Evolutionary conservation across 1,139 yeast genomes (phyloP).

Genomic region (Blastobotrys arbuscula): DNA sequence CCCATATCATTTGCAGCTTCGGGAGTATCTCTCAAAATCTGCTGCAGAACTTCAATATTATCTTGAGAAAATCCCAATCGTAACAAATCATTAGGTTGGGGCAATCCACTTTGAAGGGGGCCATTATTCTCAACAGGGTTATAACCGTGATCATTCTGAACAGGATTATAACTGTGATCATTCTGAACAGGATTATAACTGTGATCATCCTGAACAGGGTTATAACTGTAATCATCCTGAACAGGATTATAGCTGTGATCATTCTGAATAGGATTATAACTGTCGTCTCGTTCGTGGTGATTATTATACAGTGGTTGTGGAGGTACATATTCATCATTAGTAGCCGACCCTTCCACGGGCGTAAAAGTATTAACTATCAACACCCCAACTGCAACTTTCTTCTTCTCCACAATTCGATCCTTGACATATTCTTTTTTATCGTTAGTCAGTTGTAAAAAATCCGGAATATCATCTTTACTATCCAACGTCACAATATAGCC

Average conservation of each 20-base stretch:
- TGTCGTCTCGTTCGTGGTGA: no score
- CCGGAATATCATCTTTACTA: slow-evolving; percentile 28
- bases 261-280: no score
- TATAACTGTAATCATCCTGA: no score
- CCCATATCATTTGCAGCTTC: slow-evolving; percentile 29
- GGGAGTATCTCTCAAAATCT: slow-evolving; percentile 24
- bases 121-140: no score
- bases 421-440: slow-evolving; percentile 15
- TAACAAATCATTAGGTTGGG: slow-evolving; percentile 1
- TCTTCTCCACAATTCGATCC: slow-evolving; percentile 2
- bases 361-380: slow-evolving; percentile 7
- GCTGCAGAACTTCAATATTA: slow-evolving; percentile 24
- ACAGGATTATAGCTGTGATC: no score
- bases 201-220: no score
- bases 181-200: no score
- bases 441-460: slow-evolving; percentile 19
- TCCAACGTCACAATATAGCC: slow-evolving; percentile 52
- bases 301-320: no score
- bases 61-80: slow-evolving; percentile 26
- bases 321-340: not conserved
- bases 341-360: not conserved
- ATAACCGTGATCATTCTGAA: no score
- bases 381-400: slow-evolving; percentile 4
- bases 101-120: no score
- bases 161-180: no score